These are phyloP conservation scores for Gracilariopsis chorda DNA, from an alignment of 23 red algal species.

Conservation along the genomic window DNA sequence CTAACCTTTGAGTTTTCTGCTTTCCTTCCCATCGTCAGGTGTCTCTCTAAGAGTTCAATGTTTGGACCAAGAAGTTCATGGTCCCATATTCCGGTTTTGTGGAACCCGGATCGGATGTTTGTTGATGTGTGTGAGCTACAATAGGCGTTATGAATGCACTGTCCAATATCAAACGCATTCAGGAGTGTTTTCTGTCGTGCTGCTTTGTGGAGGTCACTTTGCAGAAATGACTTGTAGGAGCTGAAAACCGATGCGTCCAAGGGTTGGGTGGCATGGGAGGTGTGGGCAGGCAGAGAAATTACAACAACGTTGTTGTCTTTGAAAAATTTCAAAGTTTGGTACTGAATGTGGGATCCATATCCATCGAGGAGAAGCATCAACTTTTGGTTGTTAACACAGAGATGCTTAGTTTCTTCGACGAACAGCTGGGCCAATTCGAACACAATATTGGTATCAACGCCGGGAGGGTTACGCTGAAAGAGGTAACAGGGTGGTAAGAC, in stretches of 20 bases:
- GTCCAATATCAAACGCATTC: no score
- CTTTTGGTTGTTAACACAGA: neutral
- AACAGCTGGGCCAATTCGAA: neutral
- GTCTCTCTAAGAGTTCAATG: no score
- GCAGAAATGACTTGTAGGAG: neutral
- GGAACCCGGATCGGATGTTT: no score
- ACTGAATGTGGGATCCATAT: neutral
- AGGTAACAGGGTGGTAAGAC: neutral
- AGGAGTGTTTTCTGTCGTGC: no score
- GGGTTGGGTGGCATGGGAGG: neutral
- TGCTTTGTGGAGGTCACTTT: neutral
- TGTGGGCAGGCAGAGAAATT: constrained; percentile 14
- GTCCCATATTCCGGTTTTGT: no score
- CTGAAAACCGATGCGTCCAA: constrained; percentile 14
- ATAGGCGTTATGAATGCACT: no score
- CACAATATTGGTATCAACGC: neutral
- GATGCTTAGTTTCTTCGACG: neutral
- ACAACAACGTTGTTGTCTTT: neutral
- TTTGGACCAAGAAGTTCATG: no score
- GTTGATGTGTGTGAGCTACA: no score
- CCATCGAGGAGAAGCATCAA: neutral
- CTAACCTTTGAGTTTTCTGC: no score
- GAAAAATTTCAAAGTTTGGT: neutral
- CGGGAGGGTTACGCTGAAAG: neutral
- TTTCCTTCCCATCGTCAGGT: no score